Evolutionary conservation across 2,329 filamentous ascomycete species (phyloP).

Genomic region (Purpureocillium lavendulum): DNA sequence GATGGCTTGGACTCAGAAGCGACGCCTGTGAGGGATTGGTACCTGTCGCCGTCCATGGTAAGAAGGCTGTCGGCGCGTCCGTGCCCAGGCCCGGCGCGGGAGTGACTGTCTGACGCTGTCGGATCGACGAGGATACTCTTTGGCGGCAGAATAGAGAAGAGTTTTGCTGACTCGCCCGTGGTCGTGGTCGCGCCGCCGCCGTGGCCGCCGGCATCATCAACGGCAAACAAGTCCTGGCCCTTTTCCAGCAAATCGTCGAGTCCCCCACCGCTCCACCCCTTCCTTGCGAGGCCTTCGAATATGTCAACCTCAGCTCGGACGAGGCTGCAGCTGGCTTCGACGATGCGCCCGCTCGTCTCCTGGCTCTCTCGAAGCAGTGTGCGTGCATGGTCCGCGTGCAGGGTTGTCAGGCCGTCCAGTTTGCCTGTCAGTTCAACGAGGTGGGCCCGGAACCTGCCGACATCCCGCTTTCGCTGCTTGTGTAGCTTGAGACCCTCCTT

Average conservation of each 20-base stretch:
- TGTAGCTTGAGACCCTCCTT: conserved; percentile 57
- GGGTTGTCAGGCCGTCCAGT: conserved; percentile 52
- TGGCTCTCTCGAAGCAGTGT: conserved; percentile 54
- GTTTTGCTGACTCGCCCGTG: conserved; percentile 30
- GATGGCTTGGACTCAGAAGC: conserved; percentile 19
- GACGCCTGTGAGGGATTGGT: conserved; percentile 50
- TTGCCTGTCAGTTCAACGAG: conserved; percentile 54
- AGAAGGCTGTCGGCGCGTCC: conserved; percentile 46
- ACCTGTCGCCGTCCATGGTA: conserved; percentile 37
- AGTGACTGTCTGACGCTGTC: conserved; percentile 31
- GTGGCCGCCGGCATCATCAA: conserved; percentile 24
- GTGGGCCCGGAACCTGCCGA: conserved; percentile 53
- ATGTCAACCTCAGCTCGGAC: conserved; percentile 64
- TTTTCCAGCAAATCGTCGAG: conserved; percentile 58
- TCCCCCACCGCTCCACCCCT: conserved; percentile 60
- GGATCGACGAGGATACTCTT: conserved; percentile 55
- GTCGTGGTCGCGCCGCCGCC: conserved; percentile 21
- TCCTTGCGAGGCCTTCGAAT: conserved; percentile 57
- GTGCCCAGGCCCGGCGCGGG: conserved; percentile 23
- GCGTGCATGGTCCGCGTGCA: conserved; percentile 54
- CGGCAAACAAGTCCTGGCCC: conserved; percentile 52
- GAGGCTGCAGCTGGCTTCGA: conserved; percentile 56
- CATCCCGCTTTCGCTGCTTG: conserved; percentile 50
- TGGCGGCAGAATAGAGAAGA: conserved; percentile 57
- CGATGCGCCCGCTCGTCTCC: conserved; percentile 52